Conservation (phyloP, 2,329 filamentous ascomycete species). For the Fusarium gaditjirri region DNA sequence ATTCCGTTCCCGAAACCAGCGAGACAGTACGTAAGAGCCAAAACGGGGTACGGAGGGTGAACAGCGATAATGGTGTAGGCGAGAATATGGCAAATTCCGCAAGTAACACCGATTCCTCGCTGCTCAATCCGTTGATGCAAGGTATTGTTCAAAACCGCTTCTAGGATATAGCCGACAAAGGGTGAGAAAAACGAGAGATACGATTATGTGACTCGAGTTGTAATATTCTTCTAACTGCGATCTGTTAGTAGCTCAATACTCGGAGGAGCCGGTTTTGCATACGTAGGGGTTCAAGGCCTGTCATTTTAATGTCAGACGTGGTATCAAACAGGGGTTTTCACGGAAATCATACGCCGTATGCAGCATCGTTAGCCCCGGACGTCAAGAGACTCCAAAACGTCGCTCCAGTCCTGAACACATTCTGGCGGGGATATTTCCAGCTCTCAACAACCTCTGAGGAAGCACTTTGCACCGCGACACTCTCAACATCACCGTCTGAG, state of each 20-base stretch:
- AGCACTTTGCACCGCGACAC: not conserved
- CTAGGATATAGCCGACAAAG: conserved; percentile 70
- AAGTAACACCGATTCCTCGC: conserved; percentile 70
- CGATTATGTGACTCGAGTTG: conserved; percentile 66
- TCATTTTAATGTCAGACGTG: not conserved
- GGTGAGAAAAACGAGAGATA: conserved; percentile 74
- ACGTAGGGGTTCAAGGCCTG: conserved; percentile 61
- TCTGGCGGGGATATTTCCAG: conserved; percentile 46
- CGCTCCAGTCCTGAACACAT: conserved; percentile 59
- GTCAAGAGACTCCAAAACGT: conserved; percentile 68
- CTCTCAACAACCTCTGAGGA: conserved; percentile 18
- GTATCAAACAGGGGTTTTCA: not conserved
- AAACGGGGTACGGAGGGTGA: conserved; percentile 74
- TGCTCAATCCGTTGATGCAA: conserved; percentile 46
- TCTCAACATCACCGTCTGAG: conserved; percentile 11
- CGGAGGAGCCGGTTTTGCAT: conserved; percentile 30
- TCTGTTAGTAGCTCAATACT: not conserved
- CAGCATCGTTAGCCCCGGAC: conserved; percentile 68
- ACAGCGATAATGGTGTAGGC: conserved; percentile 71
- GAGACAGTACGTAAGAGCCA: conserved; percentile 72
- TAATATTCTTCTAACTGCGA: conserved; percentile 61
- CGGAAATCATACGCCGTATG: conserved; percentile 62
- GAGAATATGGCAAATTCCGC: conserved; percentile 68
- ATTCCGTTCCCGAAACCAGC: conserved; percentile 78
- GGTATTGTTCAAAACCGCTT: conserved; percentile 69